Evolutionary conservation across 768 basidiomycete genomes (phyloP), one percentile per base, ranked within the genome.

Genomic region (Lyophyllum semitale): DNA sequence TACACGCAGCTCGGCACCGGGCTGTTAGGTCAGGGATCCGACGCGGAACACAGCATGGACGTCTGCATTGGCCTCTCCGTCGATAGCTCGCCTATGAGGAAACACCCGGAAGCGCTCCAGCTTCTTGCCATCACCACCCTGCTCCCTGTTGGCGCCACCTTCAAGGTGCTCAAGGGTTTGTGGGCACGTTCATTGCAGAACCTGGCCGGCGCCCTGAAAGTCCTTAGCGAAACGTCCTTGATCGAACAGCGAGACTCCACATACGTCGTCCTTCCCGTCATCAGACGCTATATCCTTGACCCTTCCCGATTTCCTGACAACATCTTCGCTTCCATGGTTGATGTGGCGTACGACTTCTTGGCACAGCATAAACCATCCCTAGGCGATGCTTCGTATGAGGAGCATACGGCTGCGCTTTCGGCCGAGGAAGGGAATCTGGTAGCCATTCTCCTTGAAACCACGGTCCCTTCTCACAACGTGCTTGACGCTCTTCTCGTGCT

Each of bases 101-200:
- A 20, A 3, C 22, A 49, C 20, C 61, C 51, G 6, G 25, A 3
- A 18, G n/a, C n/a, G n/a, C n/a, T n/a, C n/a, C n/a, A 22, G 3
- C 56, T 63, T 13, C 56, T 63, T 17, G 46, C 58, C 11, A 51
- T 59, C 18, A 55, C 69, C n/a, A 62, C 67, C 8, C 42, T 68
- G 45, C 62, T 71, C 11, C 70, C 70, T 0, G 62, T 52, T n/a
- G 67, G 70, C 1, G 58, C 62, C 15, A 51, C 47, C n/a, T 38
- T 48, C 2, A 17, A 56, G 2, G 43, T 58, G 29, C 46, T 68
- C 12, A 17, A 3, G 2, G 26, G 48, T n/a, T n/a, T 51, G 61
- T 49, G 54, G 54, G 56, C 57, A 26, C 46, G 48, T 1, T n/a
- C 30, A 18, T 13, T 66, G 4, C 25, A 30, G 9, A 53, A 55